Evolutionary conservation across 306 rosid genomes (phyloP), one percentile per base, ranked within the genome.

Genomic region (Fragaria vesca): DNA sequence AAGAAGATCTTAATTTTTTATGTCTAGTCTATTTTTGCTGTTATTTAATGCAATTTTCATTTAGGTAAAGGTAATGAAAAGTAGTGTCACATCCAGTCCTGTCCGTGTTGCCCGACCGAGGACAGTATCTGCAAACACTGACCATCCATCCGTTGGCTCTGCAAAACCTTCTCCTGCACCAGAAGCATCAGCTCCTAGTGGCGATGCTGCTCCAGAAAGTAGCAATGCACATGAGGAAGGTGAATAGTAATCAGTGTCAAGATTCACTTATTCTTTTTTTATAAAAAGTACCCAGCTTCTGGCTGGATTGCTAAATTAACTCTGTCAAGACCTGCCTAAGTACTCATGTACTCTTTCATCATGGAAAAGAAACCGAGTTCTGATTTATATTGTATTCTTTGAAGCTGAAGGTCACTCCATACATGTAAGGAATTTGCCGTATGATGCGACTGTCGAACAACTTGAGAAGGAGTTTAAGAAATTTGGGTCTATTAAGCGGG

Each of bases 401-500:
- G 71, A 83, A 90, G 97, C 85, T 47, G 97, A 93, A 89, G 99
- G 99, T 58, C 89, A 96, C 86, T 96, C 99, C 72, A 93, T 96
- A 88, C 91, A 91, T 72, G 86, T 96, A 52, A 81, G 99, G 80
- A 91, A 91, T 81, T 85, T 96, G 90, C 98, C 98, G 24, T 93
- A 82, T 72, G 90, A 91, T 79, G 99, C 99, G 62, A 88, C 98
- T 18, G 93, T 81, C 18, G 96, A 82, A 82, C 99, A 91, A 88
- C 94, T 96, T 63, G 98, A 91, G 75, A 88, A 83, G 71, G 93
- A 88, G 75, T 96, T 96, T 78, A 88, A 91, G 85, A 93, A 91
- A 86, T 90, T 90, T 83, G 99, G 99, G 71, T 85, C 94, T 79
- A 96, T 96, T 79, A 96, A 96, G 87, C 93, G 32, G 36, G 96